phyloP scores from a whole-genome alignment of 148 eudicot genomes.

The Heliosperma pusillum region DNA sequence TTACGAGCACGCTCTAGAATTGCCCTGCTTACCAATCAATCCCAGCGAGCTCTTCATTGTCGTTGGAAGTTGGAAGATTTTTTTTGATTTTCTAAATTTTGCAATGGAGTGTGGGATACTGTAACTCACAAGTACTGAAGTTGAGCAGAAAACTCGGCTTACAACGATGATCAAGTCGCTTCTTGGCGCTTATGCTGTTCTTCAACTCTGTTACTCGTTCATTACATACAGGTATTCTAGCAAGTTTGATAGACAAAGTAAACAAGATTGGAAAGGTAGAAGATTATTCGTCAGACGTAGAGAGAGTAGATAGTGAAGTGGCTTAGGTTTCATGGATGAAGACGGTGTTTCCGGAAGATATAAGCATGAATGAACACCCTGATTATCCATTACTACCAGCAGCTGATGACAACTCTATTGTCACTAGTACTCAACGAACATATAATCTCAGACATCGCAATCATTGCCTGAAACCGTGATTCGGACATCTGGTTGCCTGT shows the following conservation, averaged over 20 bases:
- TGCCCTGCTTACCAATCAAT: no score
- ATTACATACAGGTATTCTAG: slow-evolving; percentile 65
- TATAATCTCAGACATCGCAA: slow-evolving; percentile 41
- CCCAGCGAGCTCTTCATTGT: no score
- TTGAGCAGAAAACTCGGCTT: no score
- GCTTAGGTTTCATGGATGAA: slow-evolving; percentile 69
- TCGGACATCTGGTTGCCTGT: no score
- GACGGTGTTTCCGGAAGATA: slow-evolving; percentile 56
- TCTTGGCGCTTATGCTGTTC: slow-evolving; percentile 31
- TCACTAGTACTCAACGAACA: slow-evolving; percentile 14
- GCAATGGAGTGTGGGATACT: no score
- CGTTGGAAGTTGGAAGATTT: no score
- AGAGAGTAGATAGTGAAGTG: slow-evolving; percentile 51
- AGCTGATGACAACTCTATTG: slow-evolving; percentile 26
- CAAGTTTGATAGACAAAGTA: slow-evolving; percentile 48
- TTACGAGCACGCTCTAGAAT: no score
- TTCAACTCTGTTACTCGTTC: slow-evolving; percentile 47
- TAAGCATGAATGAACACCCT: slow-evolving; percentile 51
- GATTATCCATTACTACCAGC: slow-evolving; percentile 34
- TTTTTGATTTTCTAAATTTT: no score
- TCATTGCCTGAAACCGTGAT: background rate
- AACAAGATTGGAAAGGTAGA: slow-evolving; percentile 26
- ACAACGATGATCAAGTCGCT: no score
- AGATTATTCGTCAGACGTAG: slow-evolving; percentile 30
- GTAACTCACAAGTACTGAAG: no score